These are phyloP conservation scores for Lachancea meyersii DNA, from an alignment of 805 yeast species.

Conservation along the genomic window DNA sequence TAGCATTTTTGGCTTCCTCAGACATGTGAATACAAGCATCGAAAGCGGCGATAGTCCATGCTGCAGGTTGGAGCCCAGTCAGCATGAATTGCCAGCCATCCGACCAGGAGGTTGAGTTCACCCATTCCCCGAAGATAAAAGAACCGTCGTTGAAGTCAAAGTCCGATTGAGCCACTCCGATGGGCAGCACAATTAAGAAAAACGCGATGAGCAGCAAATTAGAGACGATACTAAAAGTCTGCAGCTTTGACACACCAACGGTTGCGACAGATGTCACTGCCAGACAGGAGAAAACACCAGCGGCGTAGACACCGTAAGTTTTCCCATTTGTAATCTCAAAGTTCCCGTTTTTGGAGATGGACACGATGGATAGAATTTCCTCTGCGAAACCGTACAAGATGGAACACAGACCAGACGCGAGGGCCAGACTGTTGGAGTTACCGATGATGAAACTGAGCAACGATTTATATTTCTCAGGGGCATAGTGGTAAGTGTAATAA, in stretches of 20 bases:
- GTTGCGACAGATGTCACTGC: constrained; percentile 48
- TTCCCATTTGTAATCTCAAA: constrained; percentile 46
- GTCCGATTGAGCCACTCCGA: constrained; percentile 39
- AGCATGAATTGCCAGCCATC: constrained; percentile 50
- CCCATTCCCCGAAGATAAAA: constrained; percentile 48
- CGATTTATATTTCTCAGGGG: constrained; percentile 43
- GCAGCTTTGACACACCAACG: constrained; percentile 46
- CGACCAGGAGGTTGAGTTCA: constrained; percentile 48
- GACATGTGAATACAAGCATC: constrained; percentile 68
- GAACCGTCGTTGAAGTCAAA: constrained; percentile 40
- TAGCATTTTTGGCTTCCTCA: constrained; percentile 61
- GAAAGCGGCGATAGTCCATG: constrained; percentile 71
- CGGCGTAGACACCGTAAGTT: constrained; percentile 56
- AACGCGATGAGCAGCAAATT: constrained; percentile 46
- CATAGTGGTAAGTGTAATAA: constrained; percentile 53
- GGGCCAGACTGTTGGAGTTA: constrained; percentile 52
- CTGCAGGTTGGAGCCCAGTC: constrained; percentile 51
- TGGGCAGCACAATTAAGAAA: constrained; percentile 53
- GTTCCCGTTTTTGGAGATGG: constrained; percentile 38
- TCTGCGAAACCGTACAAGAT: constrained; percentile 55
- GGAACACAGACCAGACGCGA: constrained; percentile 53
- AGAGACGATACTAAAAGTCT: constrained; percentile 46
- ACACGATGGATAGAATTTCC: constrained; percentile 49
- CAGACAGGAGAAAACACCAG: constrained; percentile 44
- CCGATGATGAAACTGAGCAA: constrained; percentile 53